Conservation (phyloP, 1,139 yeast genomes). For the Yamadazyma siamensis region DNA sequence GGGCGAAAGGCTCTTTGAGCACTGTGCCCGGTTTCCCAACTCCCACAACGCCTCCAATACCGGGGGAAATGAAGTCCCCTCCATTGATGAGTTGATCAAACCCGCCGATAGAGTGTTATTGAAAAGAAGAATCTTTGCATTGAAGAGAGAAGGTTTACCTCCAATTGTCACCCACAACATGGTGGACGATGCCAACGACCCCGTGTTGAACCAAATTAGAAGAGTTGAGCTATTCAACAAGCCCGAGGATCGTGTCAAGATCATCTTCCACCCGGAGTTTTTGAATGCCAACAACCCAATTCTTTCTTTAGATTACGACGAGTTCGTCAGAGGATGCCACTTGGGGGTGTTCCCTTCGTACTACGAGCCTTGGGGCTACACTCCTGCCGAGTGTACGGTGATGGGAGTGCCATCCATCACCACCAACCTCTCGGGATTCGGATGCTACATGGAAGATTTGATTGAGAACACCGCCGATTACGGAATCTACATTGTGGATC, state of each 20-base stretch:
- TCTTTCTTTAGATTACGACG: conserved; percentile 90
- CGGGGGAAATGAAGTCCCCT: conserved; percentile 48
- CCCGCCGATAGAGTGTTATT: conserved; percentile 86
- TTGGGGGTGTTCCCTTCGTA: conserved; percentile 98
- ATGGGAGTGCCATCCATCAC: conserved; percentile 99
- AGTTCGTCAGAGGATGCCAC: conserved; percentile 97
- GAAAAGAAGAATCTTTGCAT: conserved; percentile 90
- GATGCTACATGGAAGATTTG: conserved; percentile 97
- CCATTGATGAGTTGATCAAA: conserved; percentile 76
- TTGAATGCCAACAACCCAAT: conserved; percentile 93
- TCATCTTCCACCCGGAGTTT: conserved; percentile 96
- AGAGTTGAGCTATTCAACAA: conserved; percentile 87
- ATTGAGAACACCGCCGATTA: conserved; percentile 93
- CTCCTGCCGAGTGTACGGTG: conserved; percentile 98
- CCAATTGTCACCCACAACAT: conserved; percentile 98
- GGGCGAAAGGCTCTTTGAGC: conserved; percentile 86
- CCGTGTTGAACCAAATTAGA: conserved; percentile 87
- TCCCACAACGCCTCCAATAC: conserved; percentile 56
- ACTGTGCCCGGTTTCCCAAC: conserved; percentile 79
- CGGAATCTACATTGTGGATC: conserved; percentile 94
- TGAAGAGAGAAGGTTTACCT: conserved; percentile 84
- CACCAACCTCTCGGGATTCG: conserved; percentile 93
- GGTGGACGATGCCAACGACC: conserved; percentile 89
- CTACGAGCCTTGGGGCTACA: conserved; percentile 99
- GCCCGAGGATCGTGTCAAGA: conserved; percentile 88